Percentiles rank a stretch among this genome's conserved stretches.
phyloP scores from a whole-genome alignment of 208 protist genomes.

The Trypanosoma scelopori region DNA sequence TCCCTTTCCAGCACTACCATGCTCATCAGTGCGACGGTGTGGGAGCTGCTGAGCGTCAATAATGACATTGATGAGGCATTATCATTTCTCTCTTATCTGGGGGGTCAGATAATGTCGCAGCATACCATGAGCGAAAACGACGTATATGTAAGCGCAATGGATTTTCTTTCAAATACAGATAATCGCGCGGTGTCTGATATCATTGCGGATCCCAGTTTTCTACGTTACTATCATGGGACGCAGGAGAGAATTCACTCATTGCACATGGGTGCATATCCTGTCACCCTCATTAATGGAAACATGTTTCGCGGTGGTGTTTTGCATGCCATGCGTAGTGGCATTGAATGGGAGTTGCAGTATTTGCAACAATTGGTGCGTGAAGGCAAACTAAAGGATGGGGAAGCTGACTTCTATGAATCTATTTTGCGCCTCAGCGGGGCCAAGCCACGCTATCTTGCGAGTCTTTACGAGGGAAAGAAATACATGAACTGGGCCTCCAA shows the following conservation, averaged over 20 bases:
- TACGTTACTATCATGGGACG: constrained; percentile 37
- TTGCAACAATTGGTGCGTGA: constrained; percentile 32
- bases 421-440: constrained; percentile 47
- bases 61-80: neutral
- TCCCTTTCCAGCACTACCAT: constrained; percentile 8
- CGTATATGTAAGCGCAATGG: neutral
- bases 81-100: constrained; percentile 15
- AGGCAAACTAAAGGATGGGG: constrained; percentile 33
- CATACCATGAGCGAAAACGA: neutral
- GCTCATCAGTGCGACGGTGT: constrained; percentile 27
- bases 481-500: constrained; percentile 22
- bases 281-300: constrained; percentile 58
- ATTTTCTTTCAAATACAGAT: constrained; percentile 2
- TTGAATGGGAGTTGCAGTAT: constrained; percentile 30
- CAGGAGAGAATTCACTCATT: constrained; percentile 36
- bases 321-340: constrained; percentile 2
- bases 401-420: constrained; percentile 44
- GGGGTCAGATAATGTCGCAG: neutral
- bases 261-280: constrained; percentile 16
- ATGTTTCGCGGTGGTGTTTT: constrained; percentile 1
- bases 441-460: constrained; percentile 3
- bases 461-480: constrained; percentile 23
- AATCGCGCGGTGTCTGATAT: constrained; percentile 19
- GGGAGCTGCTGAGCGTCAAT: constrained; percentile 26
- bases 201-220: constrained; percentile 27